These are phyloP conservation scores for Cornus suecica DNA, from an alignment of 148 eudicot species.

Conservation along the genomic window DNA sequence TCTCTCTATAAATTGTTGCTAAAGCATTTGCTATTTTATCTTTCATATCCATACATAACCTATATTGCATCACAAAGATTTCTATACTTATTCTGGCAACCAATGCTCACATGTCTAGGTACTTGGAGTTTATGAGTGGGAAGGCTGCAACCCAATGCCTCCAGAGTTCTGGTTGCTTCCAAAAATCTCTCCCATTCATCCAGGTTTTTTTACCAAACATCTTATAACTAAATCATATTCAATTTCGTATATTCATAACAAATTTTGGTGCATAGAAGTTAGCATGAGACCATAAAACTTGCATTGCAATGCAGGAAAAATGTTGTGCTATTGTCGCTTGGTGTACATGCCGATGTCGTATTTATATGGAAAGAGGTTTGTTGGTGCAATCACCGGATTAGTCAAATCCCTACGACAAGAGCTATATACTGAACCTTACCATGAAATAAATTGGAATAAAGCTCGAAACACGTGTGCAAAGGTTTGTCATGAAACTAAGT, in stretches of 20 bases:
- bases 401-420: constrained; percentile 43
- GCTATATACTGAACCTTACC: constrained; percentile 40
- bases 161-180: constrained; percentile 76
- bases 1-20: too few relatives aligned
- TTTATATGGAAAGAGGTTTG: constrained; percentile 64
- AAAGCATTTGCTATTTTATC: too few relatives aligned
- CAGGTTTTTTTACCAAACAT: constrained; percentile 34
- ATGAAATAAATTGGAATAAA: constrained; percentile 44
- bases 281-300: neutral
- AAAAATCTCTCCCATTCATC: constrained; percentile 49
- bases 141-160: constrained; percentile 64
- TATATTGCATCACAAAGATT: too few relatives aligned
- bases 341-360: constrained; percentile 78
- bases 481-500: constrained; percentile 22
- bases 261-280: too few relatives aligned
- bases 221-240: neutral
- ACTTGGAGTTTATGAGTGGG: constrained; percentile 68
- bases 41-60: too few relatives aligned
- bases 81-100: neutral
- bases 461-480: constrained; percentile 58
- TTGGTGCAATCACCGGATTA: constrained; percentile 43
- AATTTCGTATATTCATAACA: too few relatives aligned
- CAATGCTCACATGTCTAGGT: constrained; percentile 23
- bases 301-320: constrained; percentile 37
- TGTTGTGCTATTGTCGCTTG: constrained; percentile 57